Conservation (phyloP, 345 rosid genomes). For the Salix dunnii region DNA sequence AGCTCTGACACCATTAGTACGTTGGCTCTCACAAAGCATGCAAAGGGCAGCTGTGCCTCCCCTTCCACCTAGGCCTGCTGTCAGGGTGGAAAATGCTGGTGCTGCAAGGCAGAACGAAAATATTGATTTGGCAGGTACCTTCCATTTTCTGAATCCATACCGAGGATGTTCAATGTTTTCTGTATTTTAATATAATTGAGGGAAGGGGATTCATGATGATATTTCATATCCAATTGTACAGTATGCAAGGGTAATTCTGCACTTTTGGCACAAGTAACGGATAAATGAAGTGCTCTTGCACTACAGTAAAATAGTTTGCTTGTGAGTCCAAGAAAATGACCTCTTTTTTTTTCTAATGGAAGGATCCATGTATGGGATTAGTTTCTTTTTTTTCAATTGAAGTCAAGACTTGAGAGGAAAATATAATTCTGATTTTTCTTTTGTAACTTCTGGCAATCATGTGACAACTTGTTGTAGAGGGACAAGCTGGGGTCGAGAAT, state of each 20-base stretch:
- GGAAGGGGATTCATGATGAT: neutral
- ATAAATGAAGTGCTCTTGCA: neutral
- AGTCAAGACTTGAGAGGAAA: neutral
- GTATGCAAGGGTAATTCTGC: neutral
- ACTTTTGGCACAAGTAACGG: neutral
- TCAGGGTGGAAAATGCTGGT: slow-evolving; percentile 61
- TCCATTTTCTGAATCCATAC: slow-evolving; percentile 2
- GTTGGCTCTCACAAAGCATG: slow-evolving; percentile 97
- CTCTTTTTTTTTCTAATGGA: neutral
- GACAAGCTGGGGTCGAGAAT: slow-evolving; percentile 60
- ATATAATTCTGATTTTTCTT: neutral
- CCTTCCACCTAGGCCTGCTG: slow-evolving; percentile 65
- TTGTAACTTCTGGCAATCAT: neutral
- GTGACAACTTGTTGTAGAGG: slow-evolving; percentile 39
- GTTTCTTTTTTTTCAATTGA: neutral
- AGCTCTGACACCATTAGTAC: slow-evolving; percentile 81
- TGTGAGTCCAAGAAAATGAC: neutral
- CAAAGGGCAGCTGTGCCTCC: slow-evolving; percentile 96
- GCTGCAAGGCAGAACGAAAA: slow-evolving; percentile 64
- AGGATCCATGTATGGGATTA: neutral
- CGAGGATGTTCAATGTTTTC: neutral
- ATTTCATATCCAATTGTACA: neutral
- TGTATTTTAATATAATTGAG: neutral
- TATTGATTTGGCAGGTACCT: slow-evolving; percentile 55
- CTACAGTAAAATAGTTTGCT: neutral